Evolutionary conservation across 1,139 yeast genomes (phyloP), one percentile per base, ranked within the genome.

Genomic region (Diutina catenulata): DNA sequence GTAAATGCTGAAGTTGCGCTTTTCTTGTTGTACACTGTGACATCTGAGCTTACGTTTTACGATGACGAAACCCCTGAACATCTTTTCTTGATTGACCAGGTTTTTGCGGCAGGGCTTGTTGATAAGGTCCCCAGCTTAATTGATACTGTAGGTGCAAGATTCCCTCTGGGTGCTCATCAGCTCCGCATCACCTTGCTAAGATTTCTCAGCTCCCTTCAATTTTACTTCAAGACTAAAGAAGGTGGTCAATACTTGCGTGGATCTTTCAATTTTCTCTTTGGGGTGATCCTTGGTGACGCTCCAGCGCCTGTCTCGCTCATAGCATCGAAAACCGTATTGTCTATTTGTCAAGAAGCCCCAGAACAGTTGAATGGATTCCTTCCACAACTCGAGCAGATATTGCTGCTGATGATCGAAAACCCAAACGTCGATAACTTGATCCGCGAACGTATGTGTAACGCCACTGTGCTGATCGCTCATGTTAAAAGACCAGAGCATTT

Each of bases 311-410:
- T n/a, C n/a, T 62, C 65, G 20, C 64, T 53, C 41, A 64, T 47
- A 49, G 60, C 80, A 2, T 76, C 86, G 2, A 74, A 68, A 43
- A 71, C 86, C 0, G 70, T 79, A n/a, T 53, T 76, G 10, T 64
- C 60, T 28, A 64, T 80, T 5, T 79, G 87, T 52, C 76, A 76
- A 42, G 70, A 68, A 28, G 76, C 86, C 43, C 63, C 82, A 38
- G 47, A 50, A 3, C 63, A 68, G 36, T 50, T 81, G 38, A 47
- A 59, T 0, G 57, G 55, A 1, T 71, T 70, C 41, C 55, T 80
- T 16, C 70, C 75, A 0, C 66, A 68, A 37, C 70, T 80, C 43
- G 75, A 74, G 42, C 49, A 54, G 3, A 61, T 80, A 6, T 58
- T 79, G 14, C 49, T 58, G n/a, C 70, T 70, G 39, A 68, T 79